A percentile compares a stretch with the other conserved stretches of the same genome.
Conservation (phyloP, 768 basidiomycete species). For the Lactarius deliciosus region DNA sequence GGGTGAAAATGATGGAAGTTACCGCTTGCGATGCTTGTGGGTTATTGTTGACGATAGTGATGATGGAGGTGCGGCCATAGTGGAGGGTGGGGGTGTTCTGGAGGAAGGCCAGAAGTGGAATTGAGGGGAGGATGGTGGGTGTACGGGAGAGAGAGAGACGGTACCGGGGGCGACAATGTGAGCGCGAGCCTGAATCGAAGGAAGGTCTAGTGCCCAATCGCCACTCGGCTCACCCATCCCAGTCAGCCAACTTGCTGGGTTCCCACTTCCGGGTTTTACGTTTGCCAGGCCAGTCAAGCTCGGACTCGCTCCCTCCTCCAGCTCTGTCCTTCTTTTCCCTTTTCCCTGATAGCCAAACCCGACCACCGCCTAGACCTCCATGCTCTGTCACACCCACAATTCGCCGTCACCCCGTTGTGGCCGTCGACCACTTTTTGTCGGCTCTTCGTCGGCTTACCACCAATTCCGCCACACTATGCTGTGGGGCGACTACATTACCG, state of each 20-base stretch:
- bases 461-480: conserved; percentile 7
- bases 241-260: conserved; percentile 25
- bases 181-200: conserved; percentile 25
- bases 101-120: conserved; percentile 1
- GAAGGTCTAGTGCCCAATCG: conserved; percentile 26
- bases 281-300: conserved; percentile 9
- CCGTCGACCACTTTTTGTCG: conserved; percentile 6
- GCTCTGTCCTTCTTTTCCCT: neutral
- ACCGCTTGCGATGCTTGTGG: conserved; percentile 28
- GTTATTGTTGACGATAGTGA: conserved; percentile 11
- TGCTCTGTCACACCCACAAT: neutral
- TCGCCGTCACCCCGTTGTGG: neutral
- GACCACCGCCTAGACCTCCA: conserved; percentile 4
- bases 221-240: conserved; percentile 24
- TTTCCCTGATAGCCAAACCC: neutral
- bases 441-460: conserved; percentile 23
- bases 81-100: conserved; percentile 14
- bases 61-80: neutral
- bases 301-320: neutral
- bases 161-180: conserved; percentile 23
- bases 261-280: conserved; percentile 22
- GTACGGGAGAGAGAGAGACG: conserved; percentile 21
- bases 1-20: conserved; percentile 17
- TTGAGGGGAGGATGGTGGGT: conserved; percentile 23
- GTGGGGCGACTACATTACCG: conserved; percentile 9